Base-by-base conservation (phyloP, 208 protist species). In the Giardia muris region DNA sequence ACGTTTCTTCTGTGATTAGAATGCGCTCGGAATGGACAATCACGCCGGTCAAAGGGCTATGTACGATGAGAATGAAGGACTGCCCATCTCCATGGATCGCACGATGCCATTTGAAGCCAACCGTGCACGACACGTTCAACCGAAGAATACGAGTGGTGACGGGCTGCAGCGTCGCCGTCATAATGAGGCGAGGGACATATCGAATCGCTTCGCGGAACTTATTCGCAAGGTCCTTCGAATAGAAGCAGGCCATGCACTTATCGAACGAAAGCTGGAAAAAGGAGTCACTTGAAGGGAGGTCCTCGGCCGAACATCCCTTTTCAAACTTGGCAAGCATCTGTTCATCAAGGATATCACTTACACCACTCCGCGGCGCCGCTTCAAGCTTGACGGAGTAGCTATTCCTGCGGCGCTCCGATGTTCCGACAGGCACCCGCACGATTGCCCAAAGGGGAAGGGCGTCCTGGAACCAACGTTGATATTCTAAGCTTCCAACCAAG, bases 121-220 rank as follows among this genome's bases (percentile, higher is more conserved):
- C 93, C 86, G 91, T 93, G 30, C 99, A 95, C 43, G 93, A 96
- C 10, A 98, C 94, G 93, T 96, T 95, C 3, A 98, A 96, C 2
- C 93, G 90, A 47, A 99, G 95, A 89, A 99, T 97, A 39, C 95
- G 96, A 2, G 96, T 94, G 0, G 98, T 99, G 92, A 99, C 98
- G n/a, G 98, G 98, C 94, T 98, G 97, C 67, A 98, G 95, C 57
- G 96, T 94, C 67, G 95, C 96, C 42, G 95, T 93, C 46, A 98
- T 93, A 39, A 95, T 94, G 10, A 99, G 92, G 19, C 94, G 93
- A 1, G 98, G 97, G 92, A 99, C 98, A 76, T 95, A 94, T 0
- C 93, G 87, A n/a, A 97, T 96, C 46, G 96, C 92, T 43, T 94
- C 90, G 42, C 95, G 94, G 92, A 98, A 96, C 10, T 3, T 47